Percentiles rank a stretch among this genome's conserved stretches.
Conservation (phyloP, 208 protist species). For the Ichthyophonus hoferi region DNA sequence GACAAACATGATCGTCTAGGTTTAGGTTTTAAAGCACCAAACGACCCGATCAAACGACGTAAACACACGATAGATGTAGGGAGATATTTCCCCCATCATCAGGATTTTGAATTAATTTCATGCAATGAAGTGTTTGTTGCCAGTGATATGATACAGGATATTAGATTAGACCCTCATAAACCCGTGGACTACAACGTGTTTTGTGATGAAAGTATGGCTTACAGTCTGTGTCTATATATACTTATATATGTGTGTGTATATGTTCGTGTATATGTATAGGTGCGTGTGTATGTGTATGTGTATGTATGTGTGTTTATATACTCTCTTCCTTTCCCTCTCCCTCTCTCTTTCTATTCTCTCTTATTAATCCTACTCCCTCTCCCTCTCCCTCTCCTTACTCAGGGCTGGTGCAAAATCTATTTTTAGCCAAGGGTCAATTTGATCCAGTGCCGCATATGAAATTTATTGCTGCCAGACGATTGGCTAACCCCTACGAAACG, state of each 20-base stretch:
- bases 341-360: too few relatives aligned
- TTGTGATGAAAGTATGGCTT: not conserved
- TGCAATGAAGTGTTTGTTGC: not conserved
- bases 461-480: slow-evolving; percentile 12
- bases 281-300: not conserved
- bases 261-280: too few relatives aligned
- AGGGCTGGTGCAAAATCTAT: not conserved
- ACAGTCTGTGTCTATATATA: not conserved
- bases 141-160: not conserved
- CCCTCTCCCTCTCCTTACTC: not conserved
- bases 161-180: not conserved
- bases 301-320: not conserved
- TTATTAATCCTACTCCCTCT: too few relatives aligned
- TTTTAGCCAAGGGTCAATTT: not conserved
- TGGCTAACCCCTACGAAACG: slow-evolving; percentile 34
- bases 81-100: not conserved
- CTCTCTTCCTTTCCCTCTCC: not conserved
- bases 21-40: not conserved
- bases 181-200: slow-evolving; percentile 9
- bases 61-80: not conserved
- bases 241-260: not conserved
- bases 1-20: slow-evolving; percentile 4
- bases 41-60: not conserved
- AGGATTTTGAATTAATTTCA: not conserved
- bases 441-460: not conserved